Percentiles rank a stretch among this genome's conserved stretches.
These are phyloP conservation scores for Lagerstroemia speciosa DNA, from an alignment of 345 rosid species.

Conservation along the genomic window DNA sequence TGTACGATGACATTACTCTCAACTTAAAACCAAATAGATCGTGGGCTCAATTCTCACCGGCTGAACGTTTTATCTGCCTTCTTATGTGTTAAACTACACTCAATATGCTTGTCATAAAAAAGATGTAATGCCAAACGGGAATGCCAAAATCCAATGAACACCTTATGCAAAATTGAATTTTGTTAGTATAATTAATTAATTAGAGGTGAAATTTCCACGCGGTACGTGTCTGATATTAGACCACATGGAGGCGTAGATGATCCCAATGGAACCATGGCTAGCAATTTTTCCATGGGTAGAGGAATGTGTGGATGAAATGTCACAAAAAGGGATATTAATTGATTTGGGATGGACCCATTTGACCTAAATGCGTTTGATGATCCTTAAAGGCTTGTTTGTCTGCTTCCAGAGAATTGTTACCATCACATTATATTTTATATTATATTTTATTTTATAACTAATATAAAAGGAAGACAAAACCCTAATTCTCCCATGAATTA, in stretches of 20 bases:
- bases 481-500: slow-evolving; percentile 4
- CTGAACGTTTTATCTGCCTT: too few species aligned
- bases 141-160: too few species aligned
- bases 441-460: too few species aligned
- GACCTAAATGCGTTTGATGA: slow-evolving; percentile 9
- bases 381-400: slow-evolving; percentile 11
- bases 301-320: slow-evolving; percentile 9
- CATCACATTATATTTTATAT: slow-evolving; percentile 2
- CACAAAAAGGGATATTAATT: slow-evolving; percentile 5
- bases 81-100: too few species aligned
- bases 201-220: not conserved
- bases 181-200: too few species aligned
- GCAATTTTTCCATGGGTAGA: too few species aligned
- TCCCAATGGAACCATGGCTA: not conserved
- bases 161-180: too few species aligned
- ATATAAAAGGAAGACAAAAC: not conserved
- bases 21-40: too few species aligned
- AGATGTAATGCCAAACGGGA: too few species aligned
- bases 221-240: not conserved
- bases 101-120: too few species aligned
- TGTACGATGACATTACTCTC: too few species aligned
- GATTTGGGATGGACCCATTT: slow-evolving; percentile 7
- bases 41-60: too few species aligned
- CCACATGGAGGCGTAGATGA: not conserved
- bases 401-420: slow-evolving; percentile 7